Evolutionary conservation across 2,329 filamentous ascomycete species (phyloP).

Genomic region (Zarea fungicola): DNA sequence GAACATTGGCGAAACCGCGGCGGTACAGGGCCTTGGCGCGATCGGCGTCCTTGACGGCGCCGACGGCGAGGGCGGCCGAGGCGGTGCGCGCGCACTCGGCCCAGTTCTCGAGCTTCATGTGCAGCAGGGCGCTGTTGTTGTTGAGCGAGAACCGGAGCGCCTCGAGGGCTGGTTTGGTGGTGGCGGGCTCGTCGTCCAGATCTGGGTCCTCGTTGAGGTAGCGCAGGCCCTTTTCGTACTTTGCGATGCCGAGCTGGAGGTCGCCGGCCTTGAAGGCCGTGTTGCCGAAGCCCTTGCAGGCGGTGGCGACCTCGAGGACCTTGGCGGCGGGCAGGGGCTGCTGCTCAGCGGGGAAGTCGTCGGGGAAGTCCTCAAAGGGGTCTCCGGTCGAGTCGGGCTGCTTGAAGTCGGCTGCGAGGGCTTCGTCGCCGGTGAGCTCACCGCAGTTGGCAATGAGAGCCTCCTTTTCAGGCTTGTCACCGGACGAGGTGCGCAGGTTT

Average conservation of each 20-base stretch:
- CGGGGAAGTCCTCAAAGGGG: slow-evolving; percentile 91
- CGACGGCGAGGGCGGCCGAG: slow-evolving; percentile 65
- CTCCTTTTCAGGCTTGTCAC: slow-evolving; percentile 73
- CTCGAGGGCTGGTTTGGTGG: slow-evolving; percentile 61
- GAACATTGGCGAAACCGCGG: slow-evolving; percentile 68
- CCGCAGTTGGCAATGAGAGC: slow-evolving; percentile 79
- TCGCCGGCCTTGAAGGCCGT: slow-evolving; percentile 82
- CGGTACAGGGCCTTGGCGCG: slow-evolving; percentile 87
- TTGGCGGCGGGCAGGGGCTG: slow-evolving; percentile 60
- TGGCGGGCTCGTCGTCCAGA: slow-evolving; percentile 63
- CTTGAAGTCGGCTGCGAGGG: slow-evolving; percentile 62
- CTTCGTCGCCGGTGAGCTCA: slow-evolving; percentile 69
- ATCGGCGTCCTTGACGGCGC: slow-evolving; percentile 65
- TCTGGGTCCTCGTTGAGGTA: slow-evolving; percentile 84
- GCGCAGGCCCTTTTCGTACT: slow-evolving; percentile 90
- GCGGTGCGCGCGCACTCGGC: slow-evolving; percentile 67
- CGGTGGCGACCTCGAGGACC: slow-evolving; percentile 72
- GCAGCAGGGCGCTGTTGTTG: slow-evolving; percentile 81
- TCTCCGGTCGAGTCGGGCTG: slow-evolving; percentile 77
- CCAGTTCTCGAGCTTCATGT: slow-evolving; percentile 72
- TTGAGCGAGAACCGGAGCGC: slow-evolving; percentile 79
- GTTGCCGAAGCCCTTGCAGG: slow-evolving; percentile 90
- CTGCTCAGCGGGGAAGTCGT: slow-evolving; percentile 61
- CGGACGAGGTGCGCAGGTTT: slow-evolving; percentile 66
- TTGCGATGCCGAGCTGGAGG: slow-evolving; percentile 65